Evolutionary conservation across 164 flowering plant genomes (phyloP), one percentile per base, ranked within the genome.

Genomic region (Annona squamosa): DNA sequence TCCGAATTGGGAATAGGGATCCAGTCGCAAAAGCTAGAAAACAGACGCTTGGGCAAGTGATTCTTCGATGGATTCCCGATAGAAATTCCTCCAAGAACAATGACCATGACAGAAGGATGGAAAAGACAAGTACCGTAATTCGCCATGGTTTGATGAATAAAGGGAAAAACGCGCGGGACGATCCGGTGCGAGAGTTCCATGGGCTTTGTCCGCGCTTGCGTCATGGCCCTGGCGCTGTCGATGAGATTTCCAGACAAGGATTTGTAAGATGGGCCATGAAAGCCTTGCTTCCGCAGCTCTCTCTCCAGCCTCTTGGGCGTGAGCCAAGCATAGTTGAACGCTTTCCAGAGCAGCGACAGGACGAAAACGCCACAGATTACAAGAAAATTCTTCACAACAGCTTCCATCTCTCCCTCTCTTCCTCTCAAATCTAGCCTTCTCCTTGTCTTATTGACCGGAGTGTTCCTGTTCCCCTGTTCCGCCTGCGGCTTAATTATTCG

Each of bases 221-320:
- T 67, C 45, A 0, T 2, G 17, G 67, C 37, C 5, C 16, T 18
- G 46, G 6, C 18, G 2, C 2, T 1, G 42, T 73, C 70, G 48
- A 19, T 65, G 5, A 65, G 2, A 46, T 75, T 71, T 5, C 75
- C 75, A 66, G 12, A 41, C 46, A 52, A 56, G 4, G 65, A 16
- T 68, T 67, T 71, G 74, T 71, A 72, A 59, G 67, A 74, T 65
- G 65, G 74, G 63, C 77, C 71, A 19, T 43, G 7, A 69, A 75
- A 52, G 4, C 78, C 78, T 65, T 71, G 78, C 71, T 65, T n/a
- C 46, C 65, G 65, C 46, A 73, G 44, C n/a, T 6, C 10, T 46
- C 45, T 47, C 69, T 18, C 69, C 4, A 63, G 46, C 59, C 52
- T 16, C 37, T 5, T 71, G 67, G 73, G 73, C 26, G 44, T 71